Evolutionary conservation across 495 filamentous ascomycete species (phyloP).

Genomic region (Xylaria venustula): DNA sequence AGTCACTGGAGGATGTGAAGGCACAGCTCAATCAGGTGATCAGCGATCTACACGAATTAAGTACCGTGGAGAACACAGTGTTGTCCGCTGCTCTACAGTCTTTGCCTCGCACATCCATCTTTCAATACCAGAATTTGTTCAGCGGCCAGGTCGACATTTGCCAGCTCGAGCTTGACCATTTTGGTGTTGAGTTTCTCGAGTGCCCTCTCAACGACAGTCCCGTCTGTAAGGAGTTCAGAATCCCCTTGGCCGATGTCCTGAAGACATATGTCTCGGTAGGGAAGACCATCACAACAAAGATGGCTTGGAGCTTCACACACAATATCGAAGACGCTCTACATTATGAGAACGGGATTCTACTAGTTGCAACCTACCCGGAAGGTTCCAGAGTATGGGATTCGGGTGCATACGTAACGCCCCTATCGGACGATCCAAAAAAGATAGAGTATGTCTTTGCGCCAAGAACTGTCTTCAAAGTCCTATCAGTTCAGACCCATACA

Average conservation of each 20-base stretch:
- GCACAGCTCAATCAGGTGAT: neutral
- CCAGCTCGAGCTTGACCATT: neutral
- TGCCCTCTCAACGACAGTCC: neutral
- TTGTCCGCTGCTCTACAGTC: neutral
- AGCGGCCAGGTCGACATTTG: too few relatives aligned
- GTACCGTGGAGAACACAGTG: neutral
- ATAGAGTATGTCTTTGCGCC: neutral
- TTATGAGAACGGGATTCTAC: neutral
- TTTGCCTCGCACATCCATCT: neutral
- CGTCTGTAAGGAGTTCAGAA: neutral
- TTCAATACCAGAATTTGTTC: neutral
- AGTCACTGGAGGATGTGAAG: slow-evolving; percentile 3
- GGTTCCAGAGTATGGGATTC: too few relatives aligned
- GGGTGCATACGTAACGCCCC: too few relatives aligned
- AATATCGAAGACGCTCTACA: too few relatives aligned
- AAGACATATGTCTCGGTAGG: neutral
- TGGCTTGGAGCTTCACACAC: neutral
- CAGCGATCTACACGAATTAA: neutral
- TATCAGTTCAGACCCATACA: neutral
- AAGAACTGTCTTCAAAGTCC: neutral
- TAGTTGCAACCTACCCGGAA: neutral
- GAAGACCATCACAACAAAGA: neutral
- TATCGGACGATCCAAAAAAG: neutral
- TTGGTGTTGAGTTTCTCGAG: neutral
- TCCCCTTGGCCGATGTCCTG: neutral